Evolutionary conservation across 2,329 filamentous ascomycete species (phyloP).

Genomic region (Aspergillus fischeri): DNA sequence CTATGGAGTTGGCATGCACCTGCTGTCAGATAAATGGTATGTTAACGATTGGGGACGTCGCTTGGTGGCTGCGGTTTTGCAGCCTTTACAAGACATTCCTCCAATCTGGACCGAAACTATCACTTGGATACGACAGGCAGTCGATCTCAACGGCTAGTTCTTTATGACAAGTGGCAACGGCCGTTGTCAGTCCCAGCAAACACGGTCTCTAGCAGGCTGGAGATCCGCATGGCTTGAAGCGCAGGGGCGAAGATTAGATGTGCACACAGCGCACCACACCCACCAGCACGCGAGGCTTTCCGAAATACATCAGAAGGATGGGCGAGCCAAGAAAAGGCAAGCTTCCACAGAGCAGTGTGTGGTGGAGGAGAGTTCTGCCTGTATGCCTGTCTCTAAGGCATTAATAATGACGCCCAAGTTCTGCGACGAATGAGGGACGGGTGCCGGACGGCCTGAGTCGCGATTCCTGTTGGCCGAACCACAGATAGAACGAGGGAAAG

Average conservation of each 20-base stretch:
- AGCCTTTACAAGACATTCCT: constrained; percentile 23
- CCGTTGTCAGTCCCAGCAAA: neutral
- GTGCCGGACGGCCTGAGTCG: neutral
- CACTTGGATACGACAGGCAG: constrained; percentile 23
- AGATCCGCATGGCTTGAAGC: neutral
- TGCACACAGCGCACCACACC: neutral
- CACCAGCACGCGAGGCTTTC: neutral
- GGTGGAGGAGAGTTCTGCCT: neutral
- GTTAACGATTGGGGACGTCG: constrained; percentile 30
- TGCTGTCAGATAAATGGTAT: constrained; percentile 32
- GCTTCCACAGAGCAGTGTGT: neutral
- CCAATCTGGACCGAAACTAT: constrained; percentile 24
- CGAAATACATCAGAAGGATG: neutral
- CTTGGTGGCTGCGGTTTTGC: constrained; percentile 25
- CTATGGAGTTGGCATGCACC: constrained; percentile 28
- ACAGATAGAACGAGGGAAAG: neutral
- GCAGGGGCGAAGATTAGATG: neutral
- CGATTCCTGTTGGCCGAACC: neutral
- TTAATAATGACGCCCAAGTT: neutral
- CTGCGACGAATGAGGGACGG: neutral
- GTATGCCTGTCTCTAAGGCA: neutral
- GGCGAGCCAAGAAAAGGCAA: neutral
- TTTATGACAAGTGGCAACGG: neutral
- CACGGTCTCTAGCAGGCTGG: constrained; percentile 2
- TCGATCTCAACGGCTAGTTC: constrained; percentile 14